Base-by-base conservation (phyloP, 1,284 basidiomycete species). In the Vanrija humicola region DNA sequence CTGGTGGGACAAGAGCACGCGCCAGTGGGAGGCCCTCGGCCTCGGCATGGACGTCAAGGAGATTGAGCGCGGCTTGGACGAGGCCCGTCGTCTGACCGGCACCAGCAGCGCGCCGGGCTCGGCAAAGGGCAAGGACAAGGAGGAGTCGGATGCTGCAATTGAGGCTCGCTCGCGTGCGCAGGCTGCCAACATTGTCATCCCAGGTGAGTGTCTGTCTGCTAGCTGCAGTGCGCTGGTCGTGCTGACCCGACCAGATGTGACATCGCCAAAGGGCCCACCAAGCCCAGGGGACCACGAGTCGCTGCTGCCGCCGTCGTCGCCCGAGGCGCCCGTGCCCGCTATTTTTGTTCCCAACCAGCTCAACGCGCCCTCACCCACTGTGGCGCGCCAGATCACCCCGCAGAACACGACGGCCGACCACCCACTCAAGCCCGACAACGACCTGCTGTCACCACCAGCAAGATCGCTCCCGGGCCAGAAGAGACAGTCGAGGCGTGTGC, bases 1-100 rank as follows among this genome's bases (percentile, higher is more conserved):
- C 19, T 89, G 87, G 86, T 92, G 89, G 53, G 91, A 94, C 76
- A 82, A 82, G 64, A 91, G 89, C 73, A 80, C 90, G 48, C 82
- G 86, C 69, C 85, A 84, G 69, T 95, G 91, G 91, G 83, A 86
- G 57, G 84, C 87, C 65, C 80, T 84, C 28, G 90, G 90, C 5
- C 74, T 90, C 29, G 80, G 89, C 25, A 77, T 83, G 47, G 73
- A 76, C 53, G 70, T 74, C 7, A 72, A 71, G 10, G 73, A 70
- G 42, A 64, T 76, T 14, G 73, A 74, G 60, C 66, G 67, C 29
- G 70, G 72, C 12, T 44, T 73, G 48, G 59, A 59, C 21, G 69
- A 72, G 56, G 70, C 71, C 2, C 66, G 67, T 46, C 52, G 66
- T 3, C 55, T 74, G 42, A 62, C 63, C 5, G 67, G 69, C 5